Evolutionary conservation across 2,329 filamentous ascomycete genomes (phyloP), one percentile per base, ranked within the genome.

Genomic region (Cercospora brassicicola): DNA sequence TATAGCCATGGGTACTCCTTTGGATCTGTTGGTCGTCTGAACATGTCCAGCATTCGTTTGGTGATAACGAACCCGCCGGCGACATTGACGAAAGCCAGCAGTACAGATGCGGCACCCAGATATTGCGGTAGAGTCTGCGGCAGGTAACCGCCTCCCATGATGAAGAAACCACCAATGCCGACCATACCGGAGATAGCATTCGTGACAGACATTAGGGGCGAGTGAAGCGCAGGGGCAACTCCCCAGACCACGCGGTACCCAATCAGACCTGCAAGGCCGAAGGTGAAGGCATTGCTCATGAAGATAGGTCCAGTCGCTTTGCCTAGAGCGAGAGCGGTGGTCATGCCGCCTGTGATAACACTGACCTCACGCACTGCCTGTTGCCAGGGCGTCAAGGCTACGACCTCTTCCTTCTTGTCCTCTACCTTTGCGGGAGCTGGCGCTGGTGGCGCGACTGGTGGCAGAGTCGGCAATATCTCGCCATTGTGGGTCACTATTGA

Each of bases 1-100:
- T 95, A 96, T 0, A 96, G 82, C 91, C 91, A 96, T 0, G 91
- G 91, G 72, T 94, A 96, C 78, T 97, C 93, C 0, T 91, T 89
- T 33, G 93, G 93, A 73, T 96, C 93, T 4, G 92, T 95, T 28
- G 92, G 90, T 11, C 91, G 87, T 77, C 91, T 91, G 78, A 94
- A 94, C 91, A 94, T 94, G 78, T 96, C 93, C 53, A 97, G 84
- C 93, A 97, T 97, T 70, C 93, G 87, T 81, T 96, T 96, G 2
- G 93, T 96, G 68, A 97, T 92, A 53, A 96, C 91, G 69, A 97
- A 97, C 0, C 93, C 93, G 67, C 93, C 93, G 0, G 91, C 90
- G 2, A 97, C 89, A 72, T 96, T 96, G 70, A 96, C 91, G 76
- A 95, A 96, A 0, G 93, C 93, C 20, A 97, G 82, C 4, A 95